Percentiles rank a stretch among this genome's conserved stretches.
Conservation (phyloP, 208 protist species). For the Trypanosoma caninum region DNA sequence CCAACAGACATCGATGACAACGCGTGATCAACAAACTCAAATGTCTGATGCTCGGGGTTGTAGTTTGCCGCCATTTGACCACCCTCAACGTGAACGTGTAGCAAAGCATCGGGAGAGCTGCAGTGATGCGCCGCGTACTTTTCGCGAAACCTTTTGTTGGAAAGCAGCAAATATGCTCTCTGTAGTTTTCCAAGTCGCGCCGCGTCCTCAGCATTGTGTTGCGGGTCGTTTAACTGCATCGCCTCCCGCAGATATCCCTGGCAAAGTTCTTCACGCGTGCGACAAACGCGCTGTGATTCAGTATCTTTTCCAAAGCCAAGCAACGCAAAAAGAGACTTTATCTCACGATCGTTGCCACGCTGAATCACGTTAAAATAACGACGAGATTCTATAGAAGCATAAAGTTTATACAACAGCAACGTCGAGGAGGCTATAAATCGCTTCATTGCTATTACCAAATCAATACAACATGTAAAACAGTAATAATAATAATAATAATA, state of each 20-base stretch:
- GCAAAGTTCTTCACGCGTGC: conserved; percentile 57
- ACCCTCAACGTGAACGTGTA: conserved; percentile 74
- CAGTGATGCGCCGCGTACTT: conserved; percentile 66
- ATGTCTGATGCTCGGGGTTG: conserved; percentile 74
- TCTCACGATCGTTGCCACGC: conserved; percentile 60
- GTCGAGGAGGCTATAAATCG: not conserved
- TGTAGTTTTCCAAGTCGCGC: conserved; percentile 46
- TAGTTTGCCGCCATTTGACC: conserved; percentile 72
- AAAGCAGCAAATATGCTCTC: conserved; percentile 55
- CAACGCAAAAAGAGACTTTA: conserved; percentile 55
- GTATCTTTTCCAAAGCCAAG: conserved; percentile 66
- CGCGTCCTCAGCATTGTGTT: conserved; percentile 36
- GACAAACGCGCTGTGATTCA: conserved; percentile 48
- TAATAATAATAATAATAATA: not conserved
- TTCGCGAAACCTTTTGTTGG: conserved; percentile 44
- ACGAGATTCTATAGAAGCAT: not conserved
- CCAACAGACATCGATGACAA: conserved; percentile 1
- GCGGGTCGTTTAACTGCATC: conserved; percentile 56
- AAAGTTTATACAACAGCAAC: not conserved
- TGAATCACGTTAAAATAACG: conserved; percentile 53
- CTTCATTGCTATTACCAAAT: not conserved
- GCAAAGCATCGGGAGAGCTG: conserved; percentile 69
- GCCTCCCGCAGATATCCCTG: conserved; percentile 62
- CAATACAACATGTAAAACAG: too few relatives aligned
- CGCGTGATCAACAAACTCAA: conserved; percentile 73